Percentiles rank a stretch among this genome's conserved stretches.
Evolutionary conservation across 139 green algal species (phyloP).

Genomic region (Chlamydomonas sphaeroides): DNA sequence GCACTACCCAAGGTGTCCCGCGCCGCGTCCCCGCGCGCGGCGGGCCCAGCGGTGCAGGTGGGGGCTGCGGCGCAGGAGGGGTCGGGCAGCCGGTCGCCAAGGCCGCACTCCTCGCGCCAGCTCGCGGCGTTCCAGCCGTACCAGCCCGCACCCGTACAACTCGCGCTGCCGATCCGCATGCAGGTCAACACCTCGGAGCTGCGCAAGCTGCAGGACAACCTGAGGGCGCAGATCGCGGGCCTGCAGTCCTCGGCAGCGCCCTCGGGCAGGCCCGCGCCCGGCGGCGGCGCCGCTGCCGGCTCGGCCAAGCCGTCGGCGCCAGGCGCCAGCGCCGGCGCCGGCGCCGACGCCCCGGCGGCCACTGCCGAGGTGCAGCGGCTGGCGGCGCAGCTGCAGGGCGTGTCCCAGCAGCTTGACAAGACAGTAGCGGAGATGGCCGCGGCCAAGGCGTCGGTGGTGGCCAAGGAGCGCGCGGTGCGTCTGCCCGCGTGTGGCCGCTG

Average conservation of each 20-base stretch:
- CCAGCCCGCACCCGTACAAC: too few species aligned
- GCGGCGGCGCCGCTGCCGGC: neutral
- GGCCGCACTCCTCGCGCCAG: too few species aligned
- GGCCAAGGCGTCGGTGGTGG: conserved; percentile 19
- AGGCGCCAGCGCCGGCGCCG: too few species aligned
- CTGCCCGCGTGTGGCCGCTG: too few species aligned
- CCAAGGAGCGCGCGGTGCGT: conserved; percentile 30
- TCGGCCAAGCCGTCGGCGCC: too few species aligned
- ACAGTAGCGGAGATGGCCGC: conserved; percentile 34
- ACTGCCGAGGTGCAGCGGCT: neutral
- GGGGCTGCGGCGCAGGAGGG: too few species aligned
- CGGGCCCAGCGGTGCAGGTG: too few species aligned
- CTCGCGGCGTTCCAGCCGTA: too few species aligned
- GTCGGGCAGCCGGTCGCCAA: too few species aligned
- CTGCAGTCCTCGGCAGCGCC: neutral
- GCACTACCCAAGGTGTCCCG: too few species aligned
- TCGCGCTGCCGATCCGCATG: too few species aligned
- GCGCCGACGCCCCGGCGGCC: neutral
- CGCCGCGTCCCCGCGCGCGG: too few species aligned
- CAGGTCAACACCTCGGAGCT: conserved; percentile 33
- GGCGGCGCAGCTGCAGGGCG: conserved; percentile 1
- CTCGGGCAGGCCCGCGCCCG: neutral
- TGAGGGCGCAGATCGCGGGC: conserved; percentile 16
- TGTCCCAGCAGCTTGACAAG: neutral
- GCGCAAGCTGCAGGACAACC: conserved; percentile 8